A percentile compares a stretch with the other conserved stretches of the same genome.
These are phyloP conservation scores for Ustilago bromivora DNA, from an alignment of 1,284 basidiomycete genomes.

Conservation along the genomic window DNA sequence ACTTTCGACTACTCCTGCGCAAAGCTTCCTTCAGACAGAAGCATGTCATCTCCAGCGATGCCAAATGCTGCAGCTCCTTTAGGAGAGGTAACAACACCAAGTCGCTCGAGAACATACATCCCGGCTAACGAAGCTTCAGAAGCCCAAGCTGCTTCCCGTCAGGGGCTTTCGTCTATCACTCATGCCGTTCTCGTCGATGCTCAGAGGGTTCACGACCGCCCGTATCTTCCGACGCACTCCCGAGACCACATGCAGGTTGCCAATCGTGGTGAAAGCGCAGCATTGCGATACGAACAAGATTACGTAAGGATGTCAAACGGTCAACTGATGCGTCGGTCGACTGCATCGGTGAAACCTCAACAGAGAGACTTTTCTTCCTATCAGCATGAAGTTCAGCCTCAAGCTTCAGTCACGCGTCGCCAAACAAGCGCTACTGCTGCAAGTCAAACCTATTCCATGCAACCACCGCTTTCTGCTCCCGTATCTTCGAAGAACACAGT, in stretches of 20 bases:
- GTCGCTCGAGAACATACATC: neutral
- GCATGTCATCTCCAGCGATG: neutral
- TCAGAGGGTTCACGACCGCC: neutral
- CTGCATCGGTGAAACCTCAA: neutral
- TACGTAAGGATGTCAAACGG: neutral
- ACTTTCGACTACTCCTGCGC: slow-evolving; percentile 29
- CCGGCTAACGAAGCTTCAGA: neutral
- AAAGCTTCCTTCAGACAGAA: slow-evolving; percentile 8
- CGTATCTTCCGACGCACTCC: neutral
- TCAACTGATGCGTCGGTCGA: neutral
- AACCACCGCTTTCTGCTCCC: neutral
- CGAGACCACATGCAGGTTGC: neutral
- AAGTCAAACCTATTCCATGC: neutral
- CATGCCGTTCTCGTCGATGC: neutral
- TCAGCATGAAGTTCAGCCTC: neutral
- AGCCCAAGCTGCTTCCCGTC: neutral
- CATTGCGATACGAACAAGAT: neutral
- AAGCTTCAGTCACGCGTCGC: neutral
- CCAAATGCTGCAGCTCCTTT: neutral
- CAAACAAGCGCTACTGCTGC: neutral
- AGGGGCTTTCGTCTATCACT: neutral
- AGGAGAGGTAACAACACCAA: neutral
- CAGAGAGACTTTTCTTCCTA: neutral
- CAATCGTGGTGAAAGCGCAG: neutral
- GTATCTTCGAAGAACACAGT: neutral